Base-by-base conservation (phyloP, 345 rosid species). In the Brassica juncea region DNA sequence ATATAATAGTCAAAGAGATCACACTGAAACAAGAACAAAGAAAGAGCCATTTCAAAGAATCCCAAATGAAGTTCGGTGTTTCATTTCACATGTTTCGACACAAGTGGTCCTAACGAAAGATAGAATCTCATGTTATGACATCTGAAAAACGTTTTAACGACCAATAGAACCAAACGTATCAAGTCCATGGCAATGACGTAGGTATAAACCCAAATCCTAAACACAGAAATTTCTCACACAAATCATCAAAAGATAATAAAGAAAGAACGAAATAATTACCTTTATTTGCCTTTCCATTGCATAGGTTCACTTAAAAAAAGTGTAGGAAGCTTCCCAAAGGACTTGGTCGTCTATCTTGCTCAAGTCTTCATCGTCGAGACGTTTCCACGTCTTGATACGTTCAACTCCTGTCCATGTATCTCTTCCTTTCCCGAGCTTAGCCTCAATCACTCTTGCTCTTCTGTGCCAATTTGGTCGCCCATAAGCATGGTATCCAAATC, bases 401-500 rank as follows among this genome's bases (percentile, higher is more conserved):
- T 83, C 70, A 14, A 88, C 89, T 68, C 88, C 89, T 59, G 35
- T 75, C 98, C 96, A 92, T 19, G 86, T 94, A 84, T 58, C 81
- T 84, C 47, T 71, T 25, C 84, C 83, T 84, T 84, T 87, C 68
- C 81, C 84, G 2, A 92, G 94, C 81, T 89, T 88, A 5, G 90
- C 92, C 78, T 80, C 70, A 57, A 94, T 84, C 39, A 92, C 83
- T 80, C 98, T 90, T 6, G 76, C 96, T 85, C 98, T 88, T 75
- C 98, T 84, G 1, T 84, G 78, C 94, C 91, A 94, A 35, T 94
- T 90, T 1, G 86, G 84, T 63, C 61, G 88, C 52, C 97, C 97
- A 69, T 92, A 94, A 14, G 87, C 98, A 27, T 92, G 98, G 83
- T 94, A 94, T 78, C 97, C 98, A 72, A 89, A 87, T 37, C 98